These are phyloP conservation scores for Aspergillus sclerotialis DNA, from an alignment of 2,329 filamentous ascomycete species.

Conservation along the genomic window DNA sequence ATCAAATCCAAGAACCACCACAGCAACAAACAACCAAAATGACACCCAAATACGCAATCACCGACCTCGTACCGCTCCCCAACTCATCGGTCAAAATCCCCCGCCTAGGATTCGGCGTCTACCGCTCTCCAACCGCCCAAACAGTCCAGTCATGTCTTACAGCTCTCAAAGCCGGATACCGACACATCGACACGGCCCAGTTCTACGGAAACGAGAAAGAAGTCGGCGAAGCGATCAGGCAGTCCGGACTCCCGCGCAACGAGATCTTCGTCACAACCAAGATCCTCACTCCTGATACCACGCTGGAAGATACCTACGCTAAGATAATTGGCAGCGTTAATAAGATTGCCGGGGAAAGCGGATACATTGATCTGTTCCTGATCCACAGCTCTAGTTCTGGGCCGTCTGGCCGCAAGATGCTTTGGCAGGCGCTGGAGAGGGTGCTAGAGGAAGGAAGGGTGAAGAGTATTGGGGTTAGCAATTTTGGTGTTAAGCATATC, in stretches of 20 bases:
- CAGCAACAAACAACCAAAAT: constrained; percentile 15
- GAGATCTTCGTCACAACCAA: constrained; percentile 67
- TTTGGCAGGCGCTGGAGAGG: constrained; percentile 62
- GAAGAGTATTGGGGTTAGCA: constrained; percentile 65
- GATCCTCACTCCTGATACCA: constrained; percentile 50
- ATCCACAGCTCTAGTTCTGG: constrained; percentile 60
- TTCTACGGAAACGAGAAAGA: constrained; percentile 63
- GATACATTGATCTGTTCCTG: constrained; percentile 65
- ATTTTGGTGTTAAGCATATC: constrained; percentile 61
- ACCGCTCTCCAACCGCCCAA: constrained; percentile 48
- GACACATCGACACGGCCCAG: constrained; percentile 55
- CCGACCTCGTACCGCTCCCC: constrained; percentile 44
- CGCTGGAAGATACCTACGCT: constrained; percentile 53
- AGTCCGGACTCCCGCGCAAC: constrained; percentile 45
- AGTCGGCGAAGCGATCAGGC: constrained; percentile 57
- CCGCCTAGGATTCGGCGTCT: constrained; percentile 65
- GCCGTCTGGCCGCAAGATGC: constrained; percentile 47
- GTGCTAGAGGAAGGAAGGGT: constrained; percentile 53
- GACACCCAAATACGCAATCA: constrained; percentile 36
- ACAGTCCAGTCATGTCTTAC: constrained; percentile 53
- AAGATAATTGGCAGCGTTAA: constrained; percentile 55
- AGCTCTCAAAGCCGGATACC: constrained; percentile 48
- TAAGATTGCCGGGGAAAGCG: constrained; percentile 51
- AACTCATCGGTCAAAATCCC: constrained; percentile 52
- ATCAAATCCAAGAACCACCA: not conserved